phyloP scores from a whole-genome alignment of 495 filamentous ascomycete genomes.

The Neurospora sp. region DNA sequence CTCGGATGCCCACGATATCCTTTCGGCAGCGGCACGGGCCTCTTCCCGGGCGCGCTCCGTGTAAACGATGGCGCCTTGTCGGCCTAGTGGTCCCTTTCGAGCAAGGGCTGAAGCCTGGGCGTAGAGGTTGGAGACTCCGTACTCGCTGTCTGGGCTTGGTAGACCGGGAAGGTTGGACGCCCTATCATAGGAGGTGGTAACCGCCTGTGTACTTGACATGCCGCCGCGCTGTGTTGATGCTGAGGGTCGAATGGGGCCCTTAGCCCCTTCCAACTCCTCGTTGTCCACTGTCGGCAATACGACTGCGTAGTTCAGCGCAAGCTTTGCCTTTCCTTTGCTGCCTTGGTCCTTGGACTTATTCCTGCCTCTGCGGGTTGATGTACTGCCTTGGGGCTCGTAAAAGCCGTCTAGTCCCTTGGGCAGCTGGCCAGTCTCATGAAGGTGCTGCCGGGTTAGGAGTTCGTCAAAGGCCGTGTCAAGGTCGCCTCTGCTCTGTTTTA shows the following conservation, averaged over 20 bases:
- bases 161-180: background rate
- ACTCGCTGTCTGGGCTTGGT: background rate
- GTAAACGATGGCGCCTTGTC: conserved; percentile 31
- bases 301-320: conserved; percentile 14
- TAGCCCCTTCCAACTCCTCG: conserved; percentile 17
- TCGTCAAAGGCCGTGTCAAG: conserved; percentile 67
- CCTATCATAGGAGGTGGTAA: background rate
- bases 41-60: conserved; percentile 23
- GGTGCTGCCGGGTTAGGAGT: conserved; percentile 63
- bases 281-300: conserved; percentile 11
- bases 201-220: background rate
- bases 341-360: conserved; percentile 6
- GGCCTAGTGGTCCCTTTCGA: conserved; percentile 29
- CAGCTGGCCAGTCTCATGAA: conserved; percentile 49
- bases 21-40: conserved; percentile 11
- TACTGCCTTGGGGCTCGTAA: conserved; percentile 32
- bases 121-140: conserved; percentile 7
- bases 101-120: conserved; percentile 22
- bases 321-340: conserved; percentile 1
- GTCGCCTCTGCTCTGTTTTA: conserved; percentile 56
- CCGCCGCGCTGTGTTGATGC: background rate
- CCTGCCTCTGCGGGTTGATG: conserved; percentile 36
- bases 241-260: conserved; percentile 9
- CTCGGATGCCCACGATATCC: conserved; percentile 38
- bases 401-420: conserved; percentile 79